Conservation (phyloP, 345 rosid genomes). For the Hevea brasiliensis region DNA sequence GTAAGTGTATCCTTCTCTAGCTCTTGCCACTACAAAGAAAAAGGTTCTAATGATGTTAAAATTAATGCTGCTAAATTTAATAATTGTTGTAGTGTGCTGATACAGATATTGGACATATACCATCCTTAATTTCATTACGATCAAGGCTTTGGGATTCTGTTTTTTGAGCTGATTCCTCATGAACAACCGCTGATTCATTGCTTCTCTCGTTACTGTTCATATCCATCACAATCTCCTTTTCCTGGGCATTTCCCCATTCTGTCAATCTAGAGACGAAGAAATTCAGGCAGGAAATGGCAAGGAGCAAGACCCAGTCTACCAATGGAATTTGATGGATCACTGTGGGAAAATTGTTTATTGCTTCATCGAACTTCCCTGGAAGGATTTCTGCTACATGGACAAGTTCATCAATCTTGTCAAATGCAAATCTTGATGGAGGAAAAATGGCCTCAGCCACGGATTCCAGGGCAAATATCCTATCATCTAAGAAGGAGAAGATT, state of each 20-base stretch:
- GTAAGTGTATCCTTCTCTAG: not conserved
- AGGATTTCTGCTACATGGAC: slow-evolving; percentile 40
- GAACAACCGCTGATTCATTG: slow-evolving; percentile 19
- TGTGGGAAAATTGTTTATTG: slow-evolving; percentile 26
- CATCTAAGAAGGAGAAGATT: slow-evolving; percentile 44
- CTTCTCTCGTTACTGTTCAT: slow-evolving; percentile 23
- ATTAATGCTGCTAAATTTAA: too few species aligned
- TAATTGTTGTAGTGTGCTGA: not conserved
- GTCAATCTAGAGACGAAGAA: slow-evolving; percentile 25
- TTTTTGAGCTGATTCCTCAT: slow-evolving; percentile 10
- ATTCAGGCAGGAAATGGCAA: slow-evolving; percentile 42
- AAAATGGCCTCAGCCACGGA: slow-evolving; percentile 38
- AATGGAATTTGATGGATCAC: slow-evolving; percentile 35
- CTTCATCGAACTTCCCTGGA: slow-evolving; percentile 49
- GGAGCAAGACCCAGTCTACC: slow-evolving; percentile 35
- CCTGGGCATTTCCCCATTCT: slow-evolving; percentile 36
- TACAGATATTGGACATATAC: not conserved
- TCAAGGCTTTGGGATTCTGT: not conserved
- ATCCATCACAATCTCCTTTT: slow-evolving; percentile 56
- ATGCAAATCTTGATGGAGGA: slow-evolving; percentile 47
- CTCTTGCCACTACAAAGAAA: too few species aligned
- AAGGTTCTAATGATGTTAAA: too few species aligned
- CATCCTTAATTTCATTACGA: not conserved
- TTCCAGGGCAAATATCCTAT: slow-evolving; percentile 46
- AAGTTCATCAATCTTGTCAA: slow-evolving; percentile 44